These are phyloP conservation scores for Salvia miltiorrhiza DNA, from an alignment of 257 asterid genomes.

Conservation along the genomic window DNA sequence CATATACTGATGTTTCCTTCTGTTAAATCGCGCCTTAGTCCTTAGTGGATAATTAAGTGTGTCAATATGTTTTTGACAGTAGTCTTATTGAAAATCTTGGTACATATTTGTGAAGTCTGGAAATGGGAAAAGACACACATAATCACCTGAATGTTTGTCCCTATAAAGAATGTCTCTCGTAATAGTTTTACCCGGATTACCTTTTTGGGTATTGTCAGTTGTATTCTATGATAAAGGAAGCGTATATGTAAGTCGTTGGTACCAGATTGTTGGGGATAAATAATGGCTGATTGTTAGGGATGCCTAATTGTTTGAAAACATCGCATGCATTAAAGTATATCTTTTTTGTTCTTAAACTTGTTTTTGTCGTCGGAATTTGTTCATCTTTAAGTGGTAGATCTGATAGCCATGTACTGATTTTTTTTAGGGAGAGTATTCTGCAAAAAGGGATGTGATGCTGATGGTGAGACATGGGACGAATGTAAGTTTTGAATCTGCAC, in stretches of 20 bases:
- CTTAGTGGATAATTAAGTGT: background rate
- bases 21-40: background rate
- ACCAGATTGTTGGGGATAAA: background rate
- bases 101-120: too few species aligned
- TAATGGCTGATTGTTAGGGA: background rate
- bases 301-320: background rate
- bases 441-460: conserved; percentile 86
- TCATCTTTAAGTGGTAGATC: conserved; percentile 27
- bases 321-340: background rate
- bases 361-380: background rate
- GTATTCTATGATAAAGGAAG: background rate
- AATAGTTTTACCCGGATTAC: background rate
- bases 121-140: too few species aligned
- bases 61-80: background rate
- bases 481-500: conserved; percentile 48
- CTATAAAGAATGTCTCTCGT: background rate
- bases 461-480: conserved; percentile 80
- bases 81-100: background rate
- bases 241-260: background rate
- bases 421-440: conserved; percentile 87
- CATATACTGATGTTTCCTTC: background rate
- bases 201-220: background rate
- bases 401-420: conserved; percentile 19
- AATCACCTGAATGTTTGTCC: too few species aligned
- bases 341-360: conserved; percentile 6